Evolutionary conservation across 2,329 filamentous ascomycete genomes (phyloP).

Genomic region (Magnaporthiopsis incrustans): DNA sequence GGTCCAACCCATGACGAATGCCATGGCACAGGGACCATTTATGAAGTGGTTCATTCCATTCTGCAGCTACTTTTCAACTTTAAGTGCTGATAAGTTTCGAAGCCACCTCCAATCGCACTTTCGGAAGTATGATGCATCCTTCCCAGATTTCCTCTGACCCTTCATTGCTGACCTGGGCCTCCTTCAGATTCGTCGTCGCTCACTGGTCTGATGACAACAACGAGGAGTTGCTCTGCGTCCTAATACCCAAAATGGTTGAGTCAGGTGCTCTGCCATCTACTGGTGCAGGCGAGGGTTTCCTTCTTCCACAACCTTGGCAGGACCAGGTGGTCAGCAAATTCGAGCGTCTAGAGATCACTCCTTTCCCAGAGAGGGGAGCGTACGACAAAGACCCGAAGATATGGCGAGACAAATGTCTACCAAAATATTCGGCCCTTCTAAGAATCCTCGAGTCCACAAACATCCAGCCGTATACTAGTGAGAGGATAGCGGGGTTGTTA

Average conservation of each 20-base stretch:
- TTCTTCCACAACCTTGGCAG: conserved; percentile 61
- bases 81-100: conserved; percentile 67
- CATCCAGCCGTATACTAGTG: conserved; percentile 58
- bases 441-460: conserved; percentile 53
- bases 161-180: conserved; percentile 17
- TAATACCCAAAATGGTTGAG: conserved; percentile 58
- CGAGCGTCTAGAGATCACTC: conserved; percentile 53
- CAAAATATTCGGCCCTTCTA: conserved; percentile 60
- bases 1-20: conserved; percentile 55
- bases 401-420: conserved; percentile 56
- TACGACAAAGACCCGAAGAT: conserved; percentile 54
- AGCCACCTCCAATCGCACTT: conserved; percentile 74
- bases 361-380: conserved; percentile 55
- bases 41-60: conserved; percentile 74
- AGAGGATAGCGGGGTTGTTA: conserved; percentile 57
- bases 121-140: conserved; percentile 53
- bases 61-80: conserved; percentile 70
- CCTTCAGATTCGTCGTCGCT: conserved; percentile 58
- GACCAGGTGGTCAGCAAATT: conserved; percentile 65
- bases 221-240: conserved; percentile 60
- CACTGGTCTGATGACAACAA: conserved; percentile 62
- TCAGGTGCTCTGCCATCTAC: conserved; percentile 44
- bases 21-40: conserved; percentile 56
- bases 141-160: not conserved
- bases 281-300: conserved; percentile 40